Evolutionary conservation across 2,329 filamentous ascomycete species (phyloP).

Genomic region (Claviceps sp.): DNA sequence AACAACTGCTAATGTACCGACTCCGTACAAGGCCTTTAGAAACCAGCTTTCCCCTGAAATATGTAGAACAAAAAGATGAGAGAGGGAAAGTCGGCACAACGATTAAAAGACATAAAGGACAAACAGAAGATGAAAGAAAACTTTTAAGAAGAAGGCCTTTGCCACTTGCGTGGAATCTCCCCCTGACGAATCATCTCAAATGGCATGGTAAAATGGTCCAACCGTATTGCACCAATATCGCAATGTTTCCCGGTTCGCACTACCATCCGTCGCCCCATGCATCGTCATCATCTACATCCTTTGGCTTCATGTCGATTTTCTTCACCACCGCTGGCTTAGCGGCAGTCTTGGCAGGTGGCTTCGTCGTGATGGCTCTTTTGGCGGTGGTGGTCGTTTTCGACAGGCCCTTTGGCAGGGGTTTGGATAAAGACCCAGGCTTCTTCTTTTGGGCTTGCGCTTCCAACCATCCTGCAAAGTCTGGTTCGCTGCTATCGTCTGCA

Average conservation of each 20-base stretch:
- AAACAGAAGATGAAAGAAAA: neutral
- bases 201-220: neutral
- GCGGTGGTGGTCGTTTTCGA: constrained; percentile 41
- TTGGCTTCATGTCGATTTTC: constrained; percentile 57
- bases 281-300: constrained; percentile 43
- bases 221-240: neutral
- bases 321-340: constrained; percentile 39
- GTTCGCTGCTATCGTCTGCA: constrained; percentile 61
- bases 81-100: neutral
- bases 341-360: constrained; percentile 17
- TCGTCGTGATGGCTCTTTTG: constrained; percentile 29
- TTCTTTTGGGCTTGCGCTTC: constrained; percentile 76
- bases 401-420: constrained; percentile 72
- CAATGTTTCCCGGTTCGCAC: neutral
- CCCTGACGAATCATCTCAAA: neutral
- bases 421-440: constrained; percentile 43
- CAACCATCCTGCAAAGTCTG: constrained; percentile 92
- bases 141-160: neutral
- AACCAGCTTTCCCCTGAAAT: neutral
- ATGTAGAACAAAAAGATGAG: neutral
- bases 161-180: neutral
- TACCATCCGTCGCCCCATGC: constrained; percentile 57
- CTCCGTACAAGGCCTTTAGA: neutral
- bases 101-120: neutral
- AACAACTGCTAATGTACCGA: neutral